These are phyloP conservation scores for Sherardia arvensis DNA, from an alignment of 257 asterid species.

Conservation along the genomic window DNA sequence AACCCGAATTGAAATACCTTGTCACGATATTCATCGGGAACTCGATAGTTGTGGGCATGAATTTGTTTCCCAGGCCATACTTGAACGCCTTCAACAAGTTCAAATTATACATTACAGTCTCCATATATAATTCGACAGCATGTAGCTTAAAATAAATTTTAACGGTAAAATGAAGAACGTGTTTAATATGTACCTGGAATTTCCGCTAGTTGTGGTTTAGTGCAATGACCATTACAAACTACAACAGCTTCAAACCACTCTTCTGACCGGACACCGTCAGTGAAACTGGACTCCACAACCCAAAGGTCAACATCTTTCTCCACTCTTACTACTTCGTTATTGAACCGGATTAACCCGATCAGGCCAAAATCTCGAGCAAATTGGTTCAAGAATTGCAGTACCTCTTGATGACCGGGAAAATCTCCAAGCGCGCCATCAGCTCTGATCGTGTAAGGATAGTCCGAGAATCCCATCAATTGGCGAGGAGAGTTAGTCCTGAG, in stretches of 20 bases:
- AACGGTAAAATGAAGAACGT: not conserved
- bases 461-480: constrained; percentile 44
- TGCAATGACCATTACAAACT: constrained; percentile 42
- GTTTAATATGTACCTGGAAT: constrained; percentile 28
- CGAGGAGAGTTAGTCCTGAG: constrained; percentile 45
- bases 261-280: not conserved
- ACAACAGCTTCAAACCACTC: constrained; percentile 49
- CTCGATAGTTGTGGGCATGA: constrained; percentile 80
- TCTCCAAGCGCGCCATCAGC: constrained; percentile 14
- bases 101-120: too few relatives aligned
- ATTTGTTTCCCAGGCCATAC: constrained; percentile 81
- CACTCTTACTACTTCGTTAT: constrained; percentile 35
- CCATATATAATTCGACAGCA: too few relatives aligned
- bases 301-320: constrained; percentile 19
- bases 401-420: constrained; percentile 46
- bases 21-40: constrained; percentile 60
- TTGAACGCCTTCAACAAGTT: constrained; percentile 38
- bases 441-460: constrained; percentile 31
- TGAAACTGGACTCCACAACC: constrained; percentile 1
- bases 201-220: constrained; percentile 33
- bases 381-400: constrained; percentile 37
- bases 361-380: constrained; percentile 34
- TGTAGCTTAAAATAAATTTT: too few relatives aligned
- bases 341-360: constrained; percentile 28
- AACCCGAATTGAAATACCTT: too few relatives aligned